A percentile compares a stretch with the other conserved stretches of the same genome.
phyloP scores from a whole-genome alignment of 768 basidiomycete species.

The Tulasnella sp. region DNA sequence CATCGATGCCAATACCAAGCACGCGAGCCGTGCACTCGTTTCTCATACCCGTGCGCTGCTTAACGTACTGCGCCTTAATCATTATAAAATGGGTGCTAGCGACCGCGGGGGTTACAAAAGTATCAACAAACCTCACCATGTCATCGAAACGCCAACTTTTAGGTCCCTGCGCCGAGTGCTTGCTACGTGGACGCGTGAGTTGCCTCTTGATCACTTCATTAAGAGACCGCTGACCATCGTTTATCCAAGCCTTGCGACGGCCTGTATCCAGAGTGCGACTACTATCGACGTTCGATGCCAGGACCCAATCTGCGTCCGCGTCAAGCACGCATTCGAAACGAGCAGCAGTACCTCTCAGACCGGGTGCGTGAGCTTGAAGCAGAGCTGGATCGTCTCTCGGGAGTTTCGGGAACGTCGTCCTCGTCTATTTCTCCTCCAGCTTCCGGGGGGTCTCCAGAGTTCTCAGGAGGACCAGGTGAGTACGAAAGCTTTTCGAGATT shows the following conservation, averaged over 20 bases:
- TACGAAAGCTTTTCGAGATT: background rate
- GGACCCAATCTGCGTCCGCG: background rate
- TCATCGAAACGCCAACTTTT: background rate
- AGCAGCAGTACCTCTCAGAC: background rate
- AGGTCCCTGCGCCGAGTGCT: conserved; percentile 1
- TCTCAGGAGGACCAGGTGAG: background rate
- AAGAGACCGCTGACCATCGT: background rate
- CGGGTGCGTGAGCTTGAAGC: conserved; percentile 4
- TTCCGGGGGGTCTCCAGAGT: background rate
- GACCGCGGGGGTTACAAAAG: background rate
- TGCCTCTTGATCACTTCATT: background rate
- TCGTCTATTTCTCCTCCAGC: background rate
- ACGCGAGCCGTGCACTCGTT: background rate
- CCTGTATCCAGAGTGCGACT: conserved; percentile 7
- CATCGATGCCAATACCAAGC: background rate
- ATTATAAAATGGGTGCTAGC: background rate
- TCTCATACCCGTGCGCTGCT: background rate
- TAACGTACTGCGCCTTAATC: background rate
- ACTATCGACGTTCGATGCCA: conserved; percentile 5
- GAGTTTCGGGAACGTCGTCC: background rate
- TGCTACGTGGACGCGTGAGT: background rate
- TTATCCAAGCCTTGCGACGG: background rate
- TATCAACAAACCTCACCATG: background rate
- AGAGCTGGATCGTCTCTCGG: conserved; percentile 1
- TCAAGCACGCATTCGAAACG: background rate